Percentiles rank a stretch among this genome's conserved stretches.
These are phyloP conservation scores for Xylariaceae sp. DNA, from an alignment of 2,329 filamentous ascomycete species.

Conservation along the genomic window DNA sequence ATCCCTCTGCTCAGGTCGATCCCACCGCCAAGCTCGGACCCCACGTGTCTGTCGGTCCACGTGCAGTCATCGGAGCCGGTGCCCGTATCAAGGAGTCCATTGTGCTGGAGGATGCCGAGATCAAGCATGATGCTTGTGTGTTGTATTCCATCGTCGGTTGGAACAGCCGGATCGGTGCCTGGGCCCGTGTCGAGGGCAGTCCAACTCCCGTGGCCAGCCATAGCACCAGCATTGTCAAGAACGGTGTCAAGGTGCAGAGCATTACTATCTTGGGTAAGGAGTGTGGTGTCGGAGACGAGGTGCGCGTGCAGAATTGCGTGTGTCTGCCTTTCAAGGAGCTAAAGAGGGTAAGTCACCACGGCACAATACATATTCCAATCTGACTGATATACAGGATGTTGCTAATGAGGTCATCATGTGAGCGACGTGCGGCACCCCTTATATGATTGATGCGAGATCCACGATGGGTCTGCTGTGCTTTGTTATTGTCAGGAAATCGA, in stretches of 20 bases:
- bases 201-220: conserved; percentile 84
- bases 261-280: conserved; percentile 98
- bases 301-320: conserved; percentile 95
- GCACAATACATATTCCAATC: conserved; percentile 12
- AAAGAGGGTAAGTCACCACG: conserved; percentile 70
- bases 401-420: conserved; percentile 91
- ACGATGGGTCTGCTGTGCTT: conserved; percentile 3
- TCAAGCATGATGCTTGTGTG: conserved; percentile 95
- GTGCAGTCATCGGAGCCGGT: conserved; percentile 77
- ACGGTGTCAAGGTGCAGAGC: conserved; percentile 96
- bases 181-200: conserved; percentile 95
- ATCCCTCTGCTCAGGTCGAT: conserved; percentile 85
- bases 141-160: conserved; percentile 96
- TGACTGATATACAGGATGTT: conserved; percentile 62
- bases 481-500: neutral
- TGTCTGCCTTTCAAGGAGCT: conserved; percentile 97
- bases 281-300: conserved; percentile 87
- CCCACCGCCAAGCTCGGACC: conserved; percentile 94
- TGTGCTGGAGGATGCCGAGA: conserved; percentile 88
- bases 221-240: conserved; percentile 92
- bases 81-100: conserved; percentile 94
- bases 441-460: neutral
- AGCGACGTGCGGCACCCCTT: conserved; percentile 25
- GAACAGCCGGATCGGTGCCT: conserved; percentile 94
- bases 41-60: conserved; percentile 94